Evolutionary conservation across 805 yeast genomes (phyloP).

Genomic region (Diddensiella caesifluorescens): DNA sequence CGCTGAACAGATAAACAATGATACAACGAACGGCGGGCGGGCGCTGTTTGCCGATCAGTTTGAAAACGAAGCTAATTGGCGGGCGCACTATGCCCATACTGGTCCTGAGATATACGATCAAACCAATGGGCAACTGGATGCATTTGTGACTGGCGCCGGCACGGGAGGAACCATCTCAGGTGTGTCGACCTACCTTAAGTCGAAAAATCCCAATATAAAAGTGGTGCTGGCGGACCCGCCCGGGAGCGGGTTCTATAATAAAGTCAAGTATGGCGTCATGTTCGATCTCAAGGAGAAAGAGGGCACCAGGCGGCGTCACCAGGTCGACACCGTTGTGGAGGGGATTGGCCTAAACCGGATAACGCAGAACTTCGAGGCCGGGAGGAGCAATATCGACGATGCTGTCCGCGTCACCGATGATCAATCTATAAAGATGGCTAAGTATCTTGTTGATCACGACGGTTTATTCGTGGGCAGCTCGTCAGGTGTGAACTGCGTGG

Average conservation of each 20-base stretch:
- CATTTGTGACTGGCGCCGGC: conserved; percentile 87
- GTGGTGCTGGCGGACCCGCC: conserved; percentile 89
- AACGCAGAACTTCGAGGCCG: conserved; percentile 73
- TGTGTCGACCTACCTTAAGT: conserved; percentile 68
- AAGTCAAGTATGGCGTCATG: conserved; percentile 89
- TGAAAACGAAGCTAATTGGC: conserved; percentile 90
- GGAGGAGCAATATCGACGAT: conserved; percentile 66
- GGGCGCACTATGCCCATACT: conserved; percentile 70
- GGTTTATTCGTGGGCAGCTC: conserved; percentile 91
- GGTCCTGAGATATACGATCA: conserved; percentile 92
- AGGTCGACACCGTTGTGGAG: conserved; percentile 90
- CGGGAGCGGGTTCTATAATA: conserved; percentile 85
- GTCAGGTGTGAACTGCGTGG: conserved; percentile 91
- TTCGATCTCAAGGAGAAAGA: conserved; percentile 83
- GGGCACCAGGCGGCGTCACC: conserved; percentile 92
- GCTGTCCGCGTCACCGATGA: conserved; percentile 73
- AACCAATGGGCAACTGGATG: conserved; percentile 58
- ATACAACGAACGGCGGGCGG: conserved; percentile 34
- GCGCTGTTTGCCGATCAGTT: conserved; percentile 95
- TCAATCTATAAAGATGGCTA: conserved; percentile 86
- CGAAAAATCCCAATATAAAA: conserved; percentile 37
- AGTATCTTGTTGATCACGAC: conserved; percentile 69
- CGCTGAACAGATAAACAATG: conserved; percentile 45
- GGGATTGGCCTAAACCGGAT: conserved; percentile 90
- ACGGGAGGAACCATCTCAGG: conserved; percentile 98